Base-by-base conservation (phyloP, 192 early-diverging fungal species). In the Coemansia sp. region DNA sequence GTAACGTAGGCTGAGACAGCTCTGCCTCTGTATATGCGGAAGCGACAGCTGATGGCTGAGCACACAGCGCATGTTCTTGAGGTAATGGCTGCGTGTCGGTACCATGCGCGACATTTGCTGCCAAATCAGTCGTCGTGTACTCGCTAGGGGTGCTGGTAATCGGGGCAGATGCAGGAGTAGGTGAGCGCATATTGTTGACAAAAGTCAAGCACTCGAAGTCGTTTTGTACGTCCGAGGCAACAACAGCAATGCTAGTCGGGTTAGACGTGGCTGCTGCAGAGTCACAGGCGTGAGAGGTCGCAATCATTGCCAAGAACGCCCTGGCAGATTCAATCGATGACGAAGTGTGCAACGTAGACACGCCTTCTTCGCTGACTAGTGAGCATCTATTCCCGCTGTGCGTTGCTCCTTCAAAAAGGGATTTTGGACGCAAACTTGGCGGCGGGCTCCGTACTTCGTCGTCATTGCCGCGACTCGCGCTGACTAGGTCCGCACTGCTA, bases 281-380 rank as follows among this genome's bases (percentile, higher is more conserved):
- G 9, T 33, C 15, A 3, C 8, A 37, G 35, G 45, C 17, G 3
- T 31, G 46, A 14, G 33, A 47, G n/a, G 65, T 58, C 3, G 72
- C 65, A 54, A 76, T 76, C 57, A 65, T 60, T 43, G 58, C 65
- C 47, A 76, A 47, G 25, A 69, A 69, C 22, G 65, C 61, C 58
- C 65, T 76, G 39, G 72, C 72, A 11, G 72, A 68, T 5, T 58
- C 53, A 21, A 76, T 69, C 2, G 70, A 66, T 9, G 72, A 56
- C n/a, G 72, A 68, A 1, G 62, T 18, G 5, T 37, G 64, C 45
- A 47, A 47, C 2, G 45, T 25, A 31, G 14, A 26, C 27, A 47
- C 26, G 14, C 14, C 9, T 8, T 34, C 38, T 17, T n/a, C 18
- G 10, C 8, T 14, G 8, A n/a, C 11, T 18, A 17, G 21, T 3